Conservation (phyloP, 2,329 filamentous ascomycete genomes). For the Colletotrichum lentis region DNA sequence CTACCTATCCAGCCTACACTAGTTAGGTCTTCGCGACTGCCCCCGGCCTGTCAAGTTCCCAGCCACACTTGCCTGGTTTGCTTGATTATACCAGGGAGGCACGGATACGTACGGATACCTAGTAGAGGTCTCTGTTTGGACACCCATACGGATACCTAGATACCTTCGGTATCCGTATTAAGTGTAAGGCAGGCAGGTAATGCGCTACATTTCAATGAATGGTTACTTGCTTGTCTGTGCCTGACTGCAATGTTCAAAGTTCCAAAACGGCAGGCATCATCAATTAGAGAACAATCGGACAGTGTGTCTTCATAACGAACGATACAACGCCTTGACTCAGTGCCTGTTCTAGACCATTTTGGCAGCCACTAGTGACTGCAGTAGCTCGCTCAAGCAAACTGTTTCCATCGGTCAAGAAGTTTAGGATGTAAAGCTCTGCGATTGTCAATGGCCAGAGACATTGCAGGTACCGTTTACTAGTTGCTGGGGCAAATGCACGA, state of each 20-base stretch:
- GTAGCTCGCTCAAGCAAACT: not conserved
- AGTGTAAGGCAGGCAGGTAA: too few relatives aligned
- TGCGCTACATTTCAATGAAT: too few relatives aligned
- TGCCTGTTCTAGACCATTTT: not conserved
- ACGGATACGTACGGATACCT: too few relatives aligned
- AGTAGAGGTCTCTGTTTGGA: not conserved
- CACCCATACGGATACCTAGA: too few relatives aligned
- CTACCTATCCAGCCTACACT: constrained; percentile 1
- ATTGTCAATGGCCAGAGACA: not conserved
- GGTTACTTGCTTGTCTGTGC: not conserved
- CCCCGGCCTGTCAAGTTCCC: not conserved
- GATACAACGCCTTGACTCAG: not conserved
- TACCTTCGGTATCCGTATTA: too few relatives aligned
- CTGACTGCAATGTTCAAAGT: not conserved
- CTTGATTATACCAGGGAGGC: too few relatives aligned
- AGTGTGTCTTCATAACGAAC: not conserved
- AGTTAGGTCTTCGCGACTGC: not conserved
- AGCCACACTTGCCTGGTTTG: constrained; percentile 7
- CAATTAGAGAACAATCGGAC: not conserved
- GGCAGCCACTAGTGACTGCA: too few relatives aligned
- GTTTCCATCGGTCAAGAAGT: not conserved
- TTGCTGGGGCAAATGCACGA: too few relatives aligned
- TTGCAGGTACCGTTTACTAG: not conserved
- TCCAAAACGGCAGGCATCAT: too few relatives aligned
- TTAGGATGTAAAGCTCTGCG: not conserved